Evolutionary conservation across 805 yeast genomes (phyloP).

Genomic region (Wickerhamomyces canadensis): DNA sequence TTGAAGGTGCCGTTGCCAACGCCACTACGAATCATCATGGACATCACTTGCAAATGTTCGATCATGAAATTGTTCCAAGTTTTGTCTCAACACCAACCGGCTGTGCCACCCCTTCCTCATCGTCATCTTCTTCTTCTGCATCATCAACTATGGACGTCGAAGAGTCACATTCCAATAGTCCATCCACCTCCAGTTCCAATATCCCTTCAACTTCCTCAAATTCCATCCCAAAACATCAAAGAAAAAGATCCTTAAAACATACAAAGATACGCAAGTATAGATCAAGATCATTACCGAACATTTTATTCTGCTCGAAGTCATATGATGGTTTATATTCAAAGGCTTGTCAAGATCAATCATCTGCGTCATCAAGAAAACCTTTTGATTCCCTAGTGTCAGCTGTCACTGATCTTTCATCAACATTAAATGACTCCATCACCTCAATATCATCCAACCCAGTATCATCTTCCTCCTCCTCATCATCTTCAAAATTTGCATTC

Average conservation of each 20-base stretch:
- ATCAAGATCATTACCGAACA: conserved; percentile 25
- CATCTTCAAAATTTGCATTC: conserved; percentile 13
- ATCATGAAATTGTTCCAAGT: conserved; percentile 7
- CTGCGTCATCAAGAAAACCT: background rate
- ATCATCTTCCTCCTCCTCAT: background rate
- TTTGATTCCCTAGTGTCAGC: no score
- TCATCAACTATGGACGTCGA: conserved; percentile 3
- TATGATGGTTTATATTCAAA: conserved; percentile 1
- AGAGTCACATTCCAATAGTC: conserved; percentile 4
- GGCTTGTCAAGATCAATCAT: background rate
- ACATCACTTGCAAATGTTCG: conserved; percentile 4
- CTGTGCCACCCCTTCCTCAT: conserved; percentile 6
- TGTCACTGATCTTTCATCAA: background rate
- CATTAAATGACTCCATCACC: conserved; percentile 11
- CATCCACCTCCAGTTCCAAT: conserved; percentile 8
- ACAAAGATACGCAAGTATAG: conserved; percentile 21
- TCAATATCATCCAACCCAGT: background rate
- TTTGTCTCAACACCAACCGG: conserved; percentile 13
- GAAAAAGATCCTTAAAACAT: conserved; percentile 4
- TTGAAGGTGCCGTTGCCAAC: conserved; percentile 4
- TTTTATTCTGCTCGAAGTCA: conserved; percentile 10
- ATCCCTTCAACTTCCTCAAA: background rate
- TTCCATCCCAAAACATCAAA: conserved; percentile 4
- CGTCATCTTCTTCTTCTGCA: no score
- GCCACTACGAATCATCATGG: no score